A percentile compares a stretch with the other conserved stretches of the same genome.
phyloP scores from a whole-genome alignment of 2,329 filamentous ascomycete species.

The Decorospora gaudefroyi region DNA sequence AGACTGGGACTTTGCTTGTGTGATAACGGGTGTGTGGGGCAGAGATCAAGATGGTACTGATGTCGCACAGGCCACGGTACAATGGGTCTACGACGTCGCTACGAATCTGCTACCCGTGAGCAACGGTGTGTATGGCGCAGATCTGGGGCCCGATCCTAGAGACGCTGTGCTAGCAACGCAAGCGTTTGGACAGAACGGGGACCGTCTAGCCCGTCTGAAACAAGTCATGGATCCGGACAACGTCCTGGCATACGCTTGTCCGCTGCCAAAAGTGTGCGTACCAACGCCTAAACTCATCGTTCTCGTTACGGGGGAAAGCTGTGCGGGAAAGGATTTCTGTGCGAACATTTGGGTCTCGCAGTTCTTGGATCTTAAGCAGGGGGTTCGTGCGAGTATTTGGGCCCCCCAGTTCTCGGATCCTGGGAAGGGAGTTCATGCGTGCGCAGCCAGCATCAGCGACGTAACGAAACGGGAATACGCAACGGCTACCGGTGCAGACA shows the following conservation, averaged over 20 bases:
- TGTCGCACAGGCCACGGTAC: slow-evolving; percentile 45
- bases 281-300: slow-evolving; percentile 31
- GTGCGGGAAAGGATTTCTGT: slow-evolving; percentile 65
- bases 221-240: slow-evolving; percentile 54
- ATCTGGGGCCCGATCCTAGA: slow-evolving; percentile 66
- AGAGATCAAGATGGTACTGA: slow-evolving; percentile 57
- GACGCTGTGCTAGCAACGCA: slow-evolving; percentile 57
- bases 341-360: slow-evolving; percentile 57
- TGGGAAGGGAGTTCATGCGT: background rate
- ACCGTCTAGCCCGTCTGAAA: slow-evolving; percentile 59
- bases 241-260: slow-evolving; percentile 61
- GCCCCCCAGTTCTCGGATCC: too few species aligned
- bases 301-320: slow-evolving; percentile 60
- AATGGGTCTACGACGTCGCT: slow-evolving; percentile 63
- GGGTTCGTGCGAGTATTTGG: slow-evolving; percentile 43
- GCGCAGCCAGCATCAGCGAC: slow-evolving; percentile 52
- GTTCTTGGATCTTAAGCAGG: slow-evolving; percentile 54
- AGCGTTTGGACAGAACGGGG: slow-evolving; percentile 62
- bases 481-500: slow-evolving; percentile 53
- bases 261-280: slow-evolving; percentile 53
- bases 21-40: slow-evolving; percentile 66
- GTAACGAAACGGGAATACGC: slow-evolving; percentile 63
- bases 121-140: slow-evolving; percentile 61
- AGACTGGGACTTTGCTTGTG: slow-evolving; percentile 67
- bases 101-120: slow-evolving; percentile 56